These are phyloP conservation scores for Ustilago xerochloae DNA, from an alignment of 1,284 basidiomycete species.

Conservation along the genomic window DNA sequence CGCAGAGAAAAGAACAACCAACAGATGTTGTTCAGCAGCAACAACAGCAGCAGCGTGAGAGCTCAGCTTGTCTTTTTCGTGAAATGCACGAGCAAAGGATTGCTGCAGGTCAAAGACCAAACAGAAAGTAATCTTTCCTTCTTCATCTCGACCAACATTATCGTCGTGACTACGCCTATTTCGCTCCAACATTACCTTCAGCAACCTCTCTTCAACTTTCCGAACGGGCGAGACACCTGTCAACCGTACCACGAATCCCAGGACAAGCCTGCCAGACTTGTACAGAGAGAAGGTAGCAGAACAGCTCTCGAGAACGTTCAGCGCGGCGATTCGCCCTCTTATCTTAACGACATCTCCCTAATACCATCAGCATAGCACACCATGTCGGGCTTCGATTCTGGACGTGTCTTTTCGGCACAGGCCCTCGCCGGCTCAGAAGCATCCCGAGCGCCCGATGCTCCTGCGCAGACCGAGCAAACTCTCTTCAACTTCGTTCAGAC, in stretches of 20 bases:
- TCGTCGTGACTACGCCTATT: background rate
- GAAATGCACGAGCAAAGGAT: background rate
- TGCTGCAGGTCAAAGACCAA: background rate
- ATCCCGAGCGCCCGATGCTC: constrained; percentile 63
- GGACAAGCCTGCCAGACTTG: too few relatives aligned
- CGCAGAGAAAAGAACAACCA: background rate
- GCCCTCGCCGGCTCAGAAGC: constrained; percentile 59
- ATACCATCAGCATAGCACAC: background rate
- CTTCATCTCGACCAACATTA: background rate
- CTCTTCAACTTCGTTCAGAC: constrained; percentile 67
- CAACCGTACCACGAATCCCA: too few relatives aligned
- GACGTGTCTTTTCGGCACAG: constrained; percentile 63
- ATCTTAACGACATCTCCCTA: background rate
- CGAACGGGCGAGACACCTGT: too few relatives aligned
- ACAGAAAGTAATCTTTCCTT: background rate
- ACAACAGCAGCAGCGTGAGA: too few relatives aligned
- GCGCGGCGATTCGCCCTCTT: background rate
- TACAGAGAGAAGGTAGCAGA: too few relatives aligned
- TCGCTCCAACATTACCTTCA: background rate
- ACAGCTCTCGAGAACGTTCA: background rate
- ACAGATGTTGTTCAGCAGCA: too few relatives aligned
- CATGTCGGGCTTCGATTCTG: constrained; percentile 68
- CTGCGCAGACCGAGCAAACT: constrained; percentile 63
- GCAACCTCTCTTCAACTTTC: too few relatives aligned
- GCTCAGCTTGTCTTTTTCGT: background rate